Evolutionary conservation across 208 protist genomes (phyloP), one percentile per base, ranked within the genome.

Genomic region (Crithidia bombi): DNA sequence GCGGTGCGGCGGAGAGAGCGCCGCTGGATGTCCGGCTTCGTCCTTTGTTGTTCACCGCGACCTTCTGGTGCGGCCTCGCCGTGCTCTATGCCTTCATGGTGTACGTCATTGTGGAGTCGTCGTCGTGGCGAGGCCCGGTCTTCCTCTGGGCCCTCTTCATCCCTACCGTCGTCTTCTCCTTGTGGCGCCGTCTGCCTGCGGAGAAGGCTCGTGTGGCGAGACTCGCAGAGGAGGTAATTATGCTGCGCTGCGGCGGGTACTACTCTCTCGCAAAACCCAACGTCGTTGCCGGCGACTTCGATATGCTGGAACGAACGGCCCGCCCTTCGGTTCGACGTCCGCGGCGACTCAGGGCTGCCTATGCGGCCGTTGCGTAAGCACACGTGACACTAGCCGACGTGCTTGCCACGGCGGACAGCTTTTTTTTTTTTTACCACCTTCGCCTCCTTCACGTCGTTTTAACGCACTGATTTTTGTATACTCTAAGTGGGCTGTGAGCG

Each of bases 171-270:
- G 63, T 65, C 15, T 69, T 69, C 39, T 23, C 63, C 10, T 15
- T 65, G 36, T 76, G 70, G 70, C 70, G 70, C 19, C 63, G 15
- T n/a, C 55, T 76, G 0, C 70, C 70, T n/a, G 49, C 36, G 7
- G 70, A 76, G 55, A 19, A 38, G 56, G n/a, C 9, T 3, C 39
- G 43, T 2, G 4, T 76, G 6, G 15, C 50, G 43, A 43, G 41
- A 30, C 15, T 47, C 35, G 26, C 26, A 25, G 46, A 66, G 5
- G 63, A 66, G 25, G 15, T 70, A 0, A 12, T 76, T 19, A 26
- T 50, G 36, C 55, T 65, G 21, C 62, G 70, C 2, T 61, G 70
- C 28, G 70, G 70, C 5, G 70, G 70, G 1, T 70, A 59, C 30
- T 76, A 61, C 36, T 1, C 19, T 15, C 70, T 76, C 11, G 70